Evolutionary conservation across 2,329 filamentous ascomycete genomes (phyloP).

Genomic region (Dactylellina parvicollis): DNA sequence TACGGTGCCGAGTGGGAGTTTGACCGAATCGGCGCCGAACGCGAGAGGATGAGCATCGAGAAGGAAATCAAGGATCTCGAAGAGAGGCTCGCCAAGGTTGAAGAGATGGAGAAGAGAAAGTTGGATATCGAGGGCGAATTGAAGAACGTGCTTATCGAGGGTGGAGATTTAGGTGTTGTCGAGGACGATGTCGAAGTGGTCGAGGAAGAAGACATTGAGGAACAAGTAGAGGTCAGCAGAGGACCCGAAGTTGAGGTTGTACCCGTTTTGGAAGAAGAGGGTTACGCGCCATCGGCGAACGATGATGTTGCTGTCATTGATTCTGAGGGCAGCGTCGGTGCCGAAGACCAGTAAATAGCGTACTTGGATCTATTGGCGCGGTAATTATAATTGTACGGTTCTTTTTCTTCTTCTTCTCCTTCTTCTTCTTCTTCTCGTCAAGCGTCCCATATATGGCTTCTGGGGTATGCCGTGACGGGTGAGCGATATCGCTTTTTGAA

Average conservation of each 20-base stretch:
- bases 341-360: constrained; percentile 6
- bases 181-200: constrained; percentile 23
- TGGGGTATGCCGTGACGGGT: constrained; percentile 5
- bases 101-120: constrained; percentile 80
- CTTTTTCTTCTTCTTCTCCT: too few relatives aligned
- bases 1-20: constrained; percentile 90
- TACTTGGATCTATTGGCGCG: not conserved
- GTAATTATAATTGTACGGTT: too few relatives aligned
- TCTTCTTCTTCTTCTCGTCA: too few relatives aligned
- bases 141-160: constrained; percentile 70
- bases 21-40: constrained; percentile 89
- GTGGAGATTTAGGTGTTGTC: constrained; percentile 54
- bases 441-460: constrained; percentile 6
- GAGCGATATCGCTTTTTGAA: constrained; percentile 11
- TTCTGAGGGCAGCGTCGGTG: constrained; percentile 36
- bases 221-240: constrained; percentile 4
- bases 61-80: constrained; percentile 86
- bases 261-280: constrained; percentile 42
- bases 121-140: constrained; percentile 86
- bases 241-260: constrained; percentile 47
- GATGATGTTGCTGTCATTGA: constrained; percentile 47
- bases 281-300: constrained; percentile 41
- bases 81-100: constrained; percentile 81
- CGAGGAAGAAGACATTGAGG: constrained; percentile 21
- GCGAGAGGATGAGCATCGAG: constrained; percentile 92